A percentile compares a stretch with the other conserved stretches of the same genome.
Evolutionary conservation across 2,329 filamentous ascomycete genomes (phyloP).

Genomic region (Hypomyces perniciosus): DNA sequence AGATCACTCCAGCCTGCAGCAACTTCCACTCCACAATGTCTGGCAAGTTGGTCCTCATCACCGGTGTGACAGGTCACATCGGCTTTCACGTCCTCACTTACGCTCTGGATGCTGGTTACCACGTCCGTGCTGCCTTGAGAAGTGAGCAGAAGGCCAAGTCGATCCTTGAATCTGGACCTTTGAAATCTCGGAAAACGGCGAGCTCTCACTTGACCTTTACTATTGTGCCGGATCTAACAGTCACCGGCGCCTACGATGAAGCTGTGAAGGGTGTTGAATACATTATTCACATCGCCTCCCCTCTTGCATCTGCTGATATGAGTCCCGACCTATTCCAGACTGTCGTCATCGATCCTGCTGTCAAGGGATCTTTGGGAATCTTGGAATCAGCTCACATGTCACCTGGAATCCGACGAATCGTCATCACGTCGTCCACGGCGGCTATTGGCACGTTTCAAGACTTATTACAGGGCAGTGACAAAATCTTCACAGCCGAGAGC

Average conservation of each 20-base stretch:
- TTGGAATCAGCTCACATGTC: constrained; percentile 30
- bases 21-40: too few species aligned
- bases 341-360: constrained; percentile 25
- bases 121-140: constrained; percentile 24
- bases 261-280: constrained; percentile 31
- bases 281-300: constrained; percentile 28
- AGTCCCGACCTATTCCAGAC: background rate
- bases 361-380: constrained; percentile 31
- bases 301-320: constrained; percentile 21
- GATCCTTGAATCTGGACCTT: background rate
- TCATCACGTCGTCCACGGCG: constrained; percentile 35
- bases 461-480: background rate
- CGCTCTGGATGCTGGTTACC: constrained; percentile 20
- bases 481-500: background rate
- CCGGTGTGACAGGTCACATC: constrained; percentile 24
- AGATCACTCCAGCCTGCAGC: too few species aligned
- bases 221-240: constrained; percentile 32
- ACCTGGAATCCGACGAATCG: constrained; percentile 30
- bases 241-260: constrained; percentile 32
- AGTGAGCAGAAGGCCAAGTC: constrained; percentile 13
- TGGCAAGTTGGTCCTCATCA: constrained; percentile 5
- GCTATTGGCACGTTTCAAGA: constrained; percentile 10
- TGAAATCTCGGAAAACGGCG: too few species aligned
- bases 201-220: constrained; percentile 10
- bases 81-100: constrained; percentile 22